Base-by-base conservation (phyloP, 2,329 filamentous ascomycete species). In the Fusarium odoratissimum region DNA sequence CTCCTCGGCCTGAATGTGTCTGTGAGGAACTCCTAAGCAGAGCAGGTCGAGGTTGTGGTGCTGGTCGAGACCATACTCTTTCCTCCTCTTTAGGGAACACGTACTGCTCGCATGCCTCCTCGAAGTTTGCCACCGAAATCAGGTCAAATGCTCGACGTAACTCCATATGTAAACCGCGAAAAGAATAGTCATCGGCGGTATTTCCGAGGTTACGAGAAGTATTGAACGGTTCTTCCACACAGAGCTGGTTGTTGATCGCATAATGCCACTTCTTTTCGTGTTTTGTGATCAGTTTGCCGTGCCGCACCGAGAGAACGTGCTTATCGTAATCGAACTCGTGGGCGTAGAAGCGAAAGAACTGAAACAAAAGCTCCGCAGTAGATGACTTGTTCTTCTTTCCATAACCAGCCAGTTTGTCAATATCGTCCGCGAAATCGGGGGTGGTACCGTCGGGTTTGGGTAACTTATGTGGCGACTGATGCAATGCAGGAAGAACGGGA, bases 171-270 rank as follows among this genome's bases (percentile, higher is more conserved):
- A 99, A 89, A 3, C 96, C 96, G 56, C 93, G 90, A 83, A 97
- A 98, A 1, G 96, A 95, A 46, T 93, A 97, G 80, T 97, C 95
- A 79, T 99, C 96, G 13, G 95, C 96, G 4, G 96, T 98, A 77
- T 99, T 99, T 45, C 95, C 96, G 49, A 99, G 86, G 80, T 99
- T 99, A 45, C 96, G 90, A 40, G 88, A 88, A 8, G 88, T 92
- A 77, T 97, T 99, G 86, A 99, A 99, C 0, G 96, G 96, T 81
- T 99, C 96, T 80, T 99, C 96, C 16, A 99, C 94, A 80, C 95
- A 98, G 37, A 99, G 87, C 71, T 93, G 91, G 77, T 97, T 96
- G 78, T 95, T 95, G 64, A 92, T 85, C 40, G 89, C 87, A 56
- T 93, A 87, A 78, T 95, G 90, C 96, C 96, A 98, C 31, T 91